phyloP scores from a whole-genome alignment of 768 basidiomycete species.

The Epithele typhae region DNA sequence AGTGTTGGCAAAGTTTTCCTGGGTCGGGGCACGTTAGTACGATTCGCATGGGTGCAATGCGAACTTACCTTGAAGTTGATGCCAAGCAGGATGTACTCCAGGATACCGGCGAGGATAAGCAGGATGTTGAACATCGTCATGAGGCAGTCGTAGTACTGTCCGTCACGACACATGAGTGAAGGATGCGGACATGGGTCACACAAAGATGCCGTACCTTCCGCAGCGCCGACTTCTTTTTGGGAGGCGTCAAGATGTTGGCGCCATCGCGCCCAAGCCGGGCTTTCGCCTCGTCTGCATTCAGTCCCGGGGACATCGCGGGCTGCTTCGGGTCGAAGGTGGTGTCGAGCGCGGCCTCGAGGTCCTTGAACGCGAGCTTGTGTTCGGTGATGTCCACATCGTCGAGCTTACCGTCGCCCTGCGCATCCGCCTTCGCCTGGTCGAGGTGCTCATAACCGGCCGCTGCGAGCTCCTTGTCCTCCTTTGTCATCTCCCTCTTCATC shows the following conservation, averaged over 20 bases:
- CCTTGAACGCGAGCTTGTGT: slow-evolving; percentile 42
- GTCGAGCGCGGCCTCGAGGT: slow-evolving; percentile 36
- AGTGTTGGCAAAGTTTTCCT: slow-evolving; percentile 60
- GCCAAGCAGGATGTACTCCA: slow-evolving; percentile 63
- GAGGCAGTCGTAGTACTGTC: slow-evolving; percentile 60
- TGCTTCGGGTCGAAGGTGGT: slow-evolving; percentile 53
- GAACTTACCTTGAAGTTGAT: slow-evolving; percentile 50
- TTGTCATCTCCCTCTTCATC: slow-evolving; percentile 59
- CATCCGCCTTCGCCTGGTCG: slow-evolving; percentile 35
- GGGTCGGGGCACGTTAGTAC: slow-evolving; percentile 8
- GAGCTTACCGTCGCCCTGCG: slow-evolving; percentile 24
- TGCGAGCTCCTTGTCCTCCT: slow-evolving; percentile 62
- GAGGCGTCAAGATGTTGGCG: slow-evolving; percentile 59
- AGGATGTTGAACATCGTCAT: slow-evolving; percentile 62
- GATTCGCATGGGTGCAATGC: background rate
- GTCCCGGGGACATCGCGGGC: slow-evolving; percentile 45
- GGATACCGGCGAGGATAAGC: slow-evolving; percentile 58
- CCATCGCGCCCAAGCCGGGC: slow-evolving; percentile 53
- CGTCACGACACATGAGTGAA: background rate
- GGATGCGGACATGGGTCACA: background rate
- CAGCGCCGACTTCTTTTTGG: slow-evolving; percentile 60
- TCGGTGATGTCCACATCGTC: slow-evolving; percentile 56
- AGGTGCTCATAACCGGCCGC: slow-evolving; percentile 68
- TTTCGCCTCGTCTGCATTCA: slow-evolving; percentile 49
- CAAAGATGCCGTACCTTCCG: slow-evolving; percentile 42